Base-by-base conservation (phyloP, 2,329 filamentous ascomycete genomes). In the Fusarium virguliforme region DNA sequence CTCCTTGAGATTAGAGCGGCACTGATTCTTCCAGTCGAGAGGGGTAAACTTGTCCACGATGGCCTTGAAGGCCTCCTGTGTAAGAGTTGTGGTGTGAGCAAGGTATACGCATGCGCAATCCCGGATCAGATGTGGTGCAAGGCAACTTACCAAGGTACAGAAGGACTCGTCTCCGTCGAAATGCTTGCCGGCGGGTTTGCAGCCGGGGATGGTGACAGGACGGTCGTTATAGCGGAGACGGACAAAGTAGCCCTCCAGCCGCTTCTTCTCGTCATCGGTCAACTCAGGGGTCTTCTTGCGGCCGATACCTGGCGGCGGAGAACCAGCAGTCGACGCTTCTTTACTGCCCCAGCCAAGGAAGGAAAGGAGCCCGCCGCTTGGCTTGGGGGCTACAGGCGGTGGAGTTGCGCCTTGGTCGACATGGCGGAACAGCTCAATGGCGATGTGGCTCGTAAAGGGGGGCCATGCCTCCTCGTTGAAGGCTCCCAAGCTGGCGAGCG, bases 1-100 rank as follows among this genome's bases (percentile, higher is more conserved):
- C 8, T 76, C 79, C 26, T 80, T 79, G 18, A 82, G 71, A 66
- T 86, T 85, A 50, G 78, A 71, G n/a, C 81, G 82, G 73, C 88
- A 90, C 67, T 88, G 81, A 24, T 82, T 77, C 71, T 83, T 87
- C 95, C 95, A 98, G 79, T 94, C 88, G 64, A 84, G 84, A 0
- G 96, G 96, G 1, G 94, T 96, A 78, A 93, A 97, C 76, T 94
- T 94, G 82, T 98, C 95, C 3, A 96, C 94, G 61, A 98, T 93
- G 57, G 89, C 85, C 81, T 98, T 98, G 86, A 99, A 99, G 0
- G 95, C 94, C 62, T 92, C 89, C 90, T 93, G 67, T 59, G 15
- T 54, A n/a, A 12, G 53, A 46, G 34, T 15, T 28, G 24, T 9
- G 8, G 22, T 13, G 60, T 71, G 48, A 73, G 64, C 34, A 58